A percentile compares a stretch with the other conserved stretches of the same genome.
These are phyloP conservation scores for Parasitella parasitica DNA, from an alignment of 371 early-diverging fungal species.

Conservation along the genomic window DNA sequence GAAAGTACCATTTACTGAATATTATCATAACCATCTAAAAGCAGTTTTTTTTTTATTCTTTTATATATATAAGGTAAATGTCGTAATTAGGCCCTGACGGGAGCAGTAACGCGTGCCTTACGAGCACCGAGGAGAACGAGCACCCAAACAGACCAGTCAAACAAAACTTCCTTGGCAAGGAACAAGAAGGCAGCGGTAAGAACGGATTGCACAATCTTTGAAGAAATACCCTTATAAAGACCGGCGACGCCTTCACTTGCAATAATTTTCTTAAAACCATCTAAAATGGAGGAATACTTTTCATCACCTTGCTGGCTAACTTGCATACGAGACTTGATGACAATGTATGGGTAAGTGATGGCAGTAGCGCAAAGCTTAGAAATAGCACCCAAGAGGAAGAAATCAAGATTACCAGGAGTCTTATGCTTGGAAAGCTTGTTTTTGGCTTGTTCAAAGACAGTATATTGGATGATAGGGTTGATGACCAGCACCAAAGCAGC, in stretches of 20 bases:
- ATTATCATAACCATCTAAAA: not conserved
- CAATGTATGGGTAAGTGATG: conserved; percentile 97
- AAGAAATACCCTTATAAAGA: conserved; percentile 89
- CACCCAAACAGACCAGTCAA: conserved; percentile 70
- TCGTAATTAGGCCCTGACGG: conserved; percentile 4
- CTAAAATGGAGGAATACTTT: conserved; percentile 79
- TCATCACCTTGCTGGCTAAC: conserved; percentile 76
- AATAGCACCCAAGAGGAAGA: conserved; percentile 93
- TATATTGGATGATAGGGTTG: conserved; percentile 98
- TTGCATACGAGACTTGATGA: conserved; percentile 97
- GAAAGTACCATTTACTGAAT: too few species aligned
- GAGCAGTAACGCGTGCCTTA: conserved; percentile 26
- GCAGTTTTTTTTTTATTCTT: not conserved
- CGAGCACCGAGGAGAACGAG: conserved; percentile 57
- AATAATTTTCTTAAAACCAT: conserved; percentile 88
- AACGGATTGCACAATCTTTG: conserved; percentile 90
- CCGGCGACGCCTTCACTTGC: conserved; percentile 80
- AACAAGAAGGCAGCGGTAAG: conserved; percentile 92
- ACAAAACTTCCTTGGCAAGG: conserved; percentile 86
- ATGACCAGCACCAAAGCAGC: conserved; percentile 95
- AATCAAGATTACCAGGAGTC: conserved; percentile 78
- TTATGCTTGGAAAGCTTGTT: conserved; percentile 54
- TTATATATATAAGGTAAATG: not conserved
- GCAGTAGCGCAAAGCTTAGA: conserved; percentile 92
- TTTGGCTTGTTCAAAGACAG: conserved; percentile 93